A percentile compares a stretch with the other conserved stretches of the same genome.
Evolutionary conservation across 257 asterid genomes (phyloP).

Genomic region (Scutellaria minor): DNA sequence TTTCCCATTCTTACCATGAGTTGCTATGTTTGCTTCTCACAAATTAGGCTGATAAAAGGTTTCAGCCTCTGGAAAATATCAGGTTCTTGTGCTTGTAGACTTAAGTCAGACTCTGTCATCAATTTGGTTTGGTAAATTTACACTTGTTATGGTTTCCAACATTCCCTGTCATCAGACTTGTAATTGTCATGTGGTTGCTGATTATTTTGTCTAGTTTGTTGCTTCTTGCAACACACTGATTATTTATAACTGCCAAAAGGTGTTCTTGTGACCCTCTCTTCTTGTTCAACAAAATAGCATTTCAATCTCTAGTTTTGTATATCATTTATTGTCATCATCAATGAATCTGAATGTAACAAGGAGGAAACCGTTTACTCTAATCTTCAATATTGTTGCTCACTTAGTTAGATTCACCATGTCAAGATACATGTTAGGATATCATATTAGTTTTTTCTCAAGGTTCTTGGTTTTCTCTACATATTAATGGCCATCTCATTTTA

Average conservation of each 20-base stretch:
- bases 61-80: constrained; percentile 3
- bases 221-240: constrained; percentile 8
- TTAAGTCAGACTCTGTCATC: constrained; percentile 6
- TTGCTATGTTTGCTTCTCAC: constrained; percentile 8
- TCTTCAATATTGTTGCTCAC: constrained; percentile 24
- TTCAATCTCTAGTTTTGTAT: neutral
- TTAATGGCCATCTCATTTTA: neutral
- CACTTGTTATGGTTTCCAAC: constrained; percentile 12
- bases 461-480: neutral
- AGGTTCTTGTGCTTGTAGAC: constrained; percentile 18
- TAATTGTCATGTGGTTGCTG: neutral
- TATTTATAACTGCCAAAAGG: constrained; percentile 9
- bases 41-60: neutral
- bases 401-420: neutral
- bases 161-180: constrained; percentile 13
- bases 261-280: neutral
- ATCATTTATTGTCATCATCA: neutral
- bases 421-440: constrained; percentile 1
- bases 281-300: neutral
- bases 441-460: neutral
- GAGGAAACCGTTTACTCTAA: neutral
- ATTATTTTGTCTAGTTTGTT: neutral
- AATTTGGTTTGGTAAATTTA: constrained; percentile 20
- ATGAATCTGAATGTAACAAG: constrained; percentile 5
- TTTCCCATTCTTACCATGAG: constrained; percentile 1